A percentile compares a stretch with the other conserved stretches of the same genome.
phyloP scores from a whole-genome alignment of 192 early-diverging fungal species.

The Nowakowskiella sp. region DNA sequence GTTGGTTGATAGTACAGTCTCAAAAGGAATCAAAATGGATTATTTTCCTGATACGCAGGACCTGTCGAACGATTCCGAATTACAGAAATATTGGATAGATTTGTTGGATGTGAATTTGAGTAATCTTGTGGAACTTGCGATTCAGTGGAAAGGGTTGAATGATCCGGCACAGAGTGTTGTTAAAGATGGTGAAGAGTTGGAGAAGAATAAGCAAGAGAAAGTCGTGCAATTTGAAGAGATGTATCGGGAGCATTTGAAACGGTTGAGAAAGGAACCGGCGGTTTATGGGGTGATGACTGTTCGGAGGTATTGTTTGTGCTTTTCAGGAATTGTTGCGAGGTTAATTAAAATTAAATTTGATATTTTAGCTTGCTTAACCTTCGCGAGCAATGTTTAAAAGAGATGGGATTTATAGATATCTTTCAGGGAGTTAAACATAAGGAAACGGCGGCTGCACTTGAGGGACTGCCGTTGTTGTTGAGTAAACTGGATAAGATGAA shows the following conservation, averaged over 20 bases:
- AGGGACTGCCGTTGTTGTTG: slow-evolving; percentile 39
- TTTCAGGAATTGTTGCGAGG: neutral
- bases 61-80: slow-evolving; percentile 39
- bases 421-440: slow-evolving; percentile 58
- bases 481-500: slow-evolving; percentile 35
- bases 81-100: slow-evolving; percentile 70
- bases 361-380: slow-evolving; percentile 50
- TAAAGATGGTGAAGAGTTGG: slow-evolving; percentile 6
- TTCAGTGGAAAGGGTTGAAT: slow-evolving; percentile 23
- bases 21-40: no score
- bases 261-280: slow-evolving; percentile 57
- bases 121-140: slow-evolving; percentile 54
- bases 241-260: slow-evolving; percentile 57
- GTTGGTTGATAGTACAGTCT: no score
- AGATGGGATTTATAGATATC: slow-evolving; percentile 73
- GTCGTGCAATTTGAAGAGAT: slow-evolving; percentile 50
- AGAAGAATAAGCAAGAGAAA: slow-evolving; percentile 10
- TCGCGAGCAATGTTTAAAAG: slow-evolving; percentile 73
- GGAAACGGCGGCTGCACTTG: slow-evolving; percentile 58
- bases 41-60: slow-evolving; percentile 69
- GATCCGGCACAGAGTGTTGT: slow-evolving; percentile 13
- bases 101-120: slow-evolving; percentile 58
- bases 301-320: slow-evolving; percentile 32
- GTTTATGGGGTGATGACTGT: slow-evolving; percentile 68
- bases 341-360: slow-evolving; percentile 5